Evolutionary conservation across 345 rosid genomes (phyloP), one percentile per base, ranked within the genome.

Genomic region (Gossypium herbaceum): DNA sequence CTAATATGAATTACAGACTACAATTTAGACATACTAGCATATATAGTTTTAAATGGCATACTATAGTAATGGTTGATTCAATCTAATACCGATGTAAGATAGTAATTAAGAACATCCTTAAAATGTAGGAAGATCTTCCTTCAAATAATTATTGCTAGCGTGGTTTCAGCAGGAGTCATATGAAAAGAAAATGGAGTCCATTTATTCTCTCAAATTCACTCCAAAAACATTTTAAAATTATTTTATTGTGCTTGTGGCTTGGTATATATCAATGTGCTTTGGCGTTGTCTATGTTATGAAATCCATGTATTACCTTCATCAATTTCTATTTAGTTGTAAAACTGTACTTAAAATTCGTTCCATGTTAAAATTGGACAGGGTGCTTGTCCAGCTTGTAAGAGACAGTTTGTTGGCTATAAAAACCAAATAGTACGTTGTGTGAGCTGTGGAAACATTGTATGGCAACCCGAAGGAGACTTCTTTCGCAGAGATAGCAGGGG

Each of bases 331-430:
- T 29, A 27, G 45, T 27, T 15, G 17, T 17, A n/a, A 25, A 52
- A 29, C 43, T 2, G 29, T 52, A 29, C 52, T 12, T 27, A 39
- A 51, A 69, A 52, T 70, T 5, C 2, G 6, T 62, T 50, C 39
- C 54, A 5, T 70, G 20, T 25, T 12, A 5, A 60, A 65, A 25
- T 56, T 78, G 65, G 39, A 34, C 81, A 92, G 98, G 98, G 98
- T 57, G 84, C 88, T 73, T 94, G 98, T 79, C 97, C 97, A 12
- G 97, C 95, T 22, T 94, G 98, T 84, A 88, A 88, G 82, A 86
- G 89, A 79, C 91, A 92, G 81, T 94, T 94, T 79, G 80, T 86
- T 72, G 98, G 98, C 39, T 86, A 85, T 86, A 94, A 88, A 83
- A 92, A 73, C 85, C 97, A 91, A 82, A 73, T 83, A 50, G 84